Evolutionary conservation across 2,329 filamentous ascomycete genomes (phyloP).

Genomic region (Apiospora pterosperma): DNA sequence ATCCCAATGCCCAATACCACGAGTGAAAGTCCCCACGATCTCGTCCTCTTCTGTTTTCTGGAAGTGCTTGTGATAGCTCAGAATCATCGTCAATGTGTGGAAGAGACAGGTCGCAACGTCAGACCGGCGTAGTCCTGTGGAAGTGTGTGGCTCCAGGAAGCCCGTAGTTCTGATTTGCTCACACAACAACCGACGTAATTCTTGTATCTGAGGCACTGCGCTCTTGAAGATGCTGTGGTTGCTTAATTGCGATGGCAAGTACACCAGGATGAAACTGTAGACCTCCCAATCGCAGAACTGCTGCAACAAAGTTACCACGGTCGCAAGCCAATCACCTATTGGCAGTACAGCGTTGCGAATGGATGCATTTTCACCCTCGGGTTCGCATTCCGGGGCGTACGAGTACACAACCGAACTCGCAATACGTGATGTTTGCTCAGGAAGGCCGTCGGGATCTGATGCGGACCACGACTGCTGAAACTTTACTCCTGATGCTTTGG

Average conservation of each 20-base stretch:
- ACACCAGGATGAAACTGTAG: conserved; percentile 84
- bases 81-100: conserved; percentile 78
- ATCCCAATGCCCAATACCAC: conserved; percentile 80
- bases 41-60: conserved; percentile 84
- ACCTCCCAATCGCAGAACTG: conserved; percentile 83
- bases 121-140: conserved; percentile 77
- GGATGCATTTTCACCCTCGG: conserved; percentile 13
- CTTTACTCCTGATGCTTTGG: conserved; percentile 26
- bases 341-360: conserved; percentile 45
- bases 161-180: conserved; percentile 75
- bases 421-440: conserved; percentile 39
- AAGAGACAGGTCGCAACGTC: conserved; percentile 89
- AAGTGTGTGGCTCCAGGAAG: conserved; percentile 76
- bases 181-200: conserved; percentile 72
- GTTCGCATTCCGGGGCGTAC: conserved; percentile 14
- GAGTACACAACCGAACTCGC: conserved; percentile 53
- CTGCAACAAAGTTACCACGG: conserved; percentile 69
- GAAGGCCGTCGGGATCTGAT: conserved; percentile 54
- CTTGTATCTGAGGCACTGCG: conserved; percentile 70
- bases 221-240: conserved; percentile 83
- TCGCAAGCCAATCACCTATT: conserved; percentile 71
- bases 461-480: conserved; percentile 57
- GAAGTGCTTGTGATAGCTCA: conserved; percentile 87
- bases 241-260: conserved; percentile 81
- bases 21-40: conserved; percentile 80